These are phyloP conservation scores for Panicum virgatum DNA, from an alignment of 202 grass and related monocot species.

Conservation along the genomic window DNA sequence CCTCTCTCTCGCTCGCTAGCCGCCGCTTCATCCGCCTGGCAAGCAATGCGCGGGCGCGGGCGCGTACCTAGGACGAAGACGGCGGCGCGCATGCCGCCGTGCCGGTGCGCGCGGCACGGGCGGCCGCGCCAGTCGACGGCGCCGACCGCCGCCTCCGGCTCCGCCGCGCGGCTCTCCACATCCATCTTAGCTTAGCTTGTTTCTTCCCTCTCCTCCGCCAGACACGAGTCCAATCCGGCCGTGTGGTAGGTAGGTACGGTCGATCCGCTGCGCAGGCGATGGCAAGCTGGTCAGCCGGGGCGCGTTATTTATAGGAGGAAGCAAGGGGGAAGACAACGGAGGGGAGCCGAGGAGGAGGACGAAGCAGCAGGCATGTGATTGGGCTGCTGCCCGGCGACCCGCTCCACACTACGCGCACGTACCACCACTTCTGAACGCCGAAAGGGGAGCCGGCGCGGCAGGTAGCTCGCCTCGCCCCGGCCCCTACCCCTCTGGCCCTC, in stretches of 20 bases:
- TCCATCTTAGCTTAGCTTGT: conserved; percentile 72
- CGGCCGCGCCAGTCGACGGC: conserved; percentile 80
- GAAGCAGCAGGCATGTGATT: neutral
- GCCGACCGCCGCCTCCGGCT: conserved; percentile 48
- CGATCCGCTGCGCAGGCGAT: conserved; percentile 34
- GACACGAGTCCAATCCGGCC: neutral
- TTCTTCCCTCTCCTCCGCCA: neutral
- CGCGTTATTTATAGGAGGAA: conserved; percentile 86
- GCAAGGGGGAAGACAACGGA: no score
- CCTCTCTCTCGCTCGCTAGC: neutral
- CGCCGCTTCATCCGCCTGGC: neutral
- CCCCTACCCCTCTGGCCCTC: conserved; percentile 30
- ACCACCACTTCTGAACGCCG: conserved; percentile 29
- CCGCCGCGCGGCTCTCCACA: conserved; percentile 50
- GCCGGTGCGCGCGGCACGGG: conserved; percentile 57
- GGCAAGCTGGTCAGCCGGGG: conserved; percentile 31
- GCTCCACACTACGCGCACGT: neutral
- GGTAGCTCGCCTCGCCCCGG: conserved; percentile 5
- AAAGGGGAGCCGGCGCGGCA: conserved; percentile 29
- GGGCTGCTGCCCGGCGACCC: neutral
- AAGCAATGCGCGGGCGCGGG: no score
- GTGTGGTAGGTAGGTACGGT: conserved; percentile 12
- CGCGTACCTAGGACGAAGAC: conserved; percentile 82
- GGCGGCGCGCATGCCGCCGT: conserved; percentile 92
- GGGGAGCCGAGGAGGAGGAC: no score